Conservation (phyloP, 768 basidiomycete species). For the Pleurotus tuoliensis region DNA sequence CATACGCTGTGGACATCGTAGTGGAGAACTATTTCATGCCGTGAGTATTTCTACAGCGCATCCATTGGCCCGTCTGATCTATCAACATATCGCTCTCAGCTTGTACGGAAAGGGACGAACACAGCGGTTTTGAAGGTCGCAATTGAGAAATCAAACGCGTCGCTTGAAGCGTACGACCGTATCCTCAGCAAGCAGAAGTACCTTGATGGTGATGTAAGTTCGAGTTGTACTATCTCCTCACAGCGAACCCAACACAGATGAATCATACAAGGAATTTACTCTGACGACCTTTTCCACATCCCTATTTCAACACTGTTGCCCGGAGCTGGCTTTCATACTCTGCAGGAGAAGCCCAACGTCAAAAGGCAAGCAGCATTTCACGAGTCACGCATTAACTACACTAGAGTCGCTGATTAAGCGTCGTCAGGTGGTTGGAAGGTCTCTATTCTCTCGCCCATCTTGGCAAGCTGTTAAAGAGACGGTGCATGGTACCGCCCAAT, state of each 20-base stretch:
- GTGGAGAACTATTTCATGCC: slow-evolving; percentile 48
- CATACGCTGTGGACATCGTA: slow-evolving; percentile 35
- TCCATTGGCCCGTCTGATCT: not conserved
- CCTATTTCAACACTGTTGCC: slow-evolving; percentile 29
- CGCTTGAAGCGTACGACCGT: slow-evolving; percentile 50
- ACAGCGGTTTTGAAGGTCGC: slow-evolving; percentile 21
- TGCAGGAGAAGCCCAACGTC: slow-evolving; percentile 40
- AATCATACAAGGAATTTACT: slow-evolving; percentile 32
- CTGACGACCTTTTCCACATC: slow-evolving; percentile 59
- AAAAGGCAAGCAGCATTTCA: slow-evolving; percentile 23
- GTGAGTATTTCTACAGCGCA: slow-evolving; percentile 26
- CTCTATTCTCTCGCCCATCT: slow-evolving; percentile 38
- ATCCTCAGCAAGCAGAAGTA: slow-evolving; percentile 56
- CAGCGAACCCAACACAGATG: not conserved
- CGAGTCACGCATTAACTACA: not conserved
- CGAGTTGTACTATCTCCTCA: not conserved
- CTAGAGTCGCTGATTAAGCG: not conserved
- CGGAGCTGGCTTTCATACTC: slow-evolving; percentile 20
- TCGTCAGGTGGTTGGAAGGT: slow-evolving; percentile 23
- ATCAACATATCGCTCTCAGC: slow-evolving; percentile 5
- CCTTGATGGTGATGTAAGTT: slow-evolving; percentile 49
- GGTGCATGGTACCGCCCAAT: slow-evolving; percentile 7
- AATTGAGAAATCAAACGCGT: slow-evolving; percentile 27
- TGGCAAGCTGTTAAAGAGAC: slow-evolving; percentile 47
- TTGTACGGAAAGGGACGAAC: slow-evolving; percentile 24